phyloP scores from a whole-genome alignment of 306 rosid species.

The Alnus rubra region DNA sequence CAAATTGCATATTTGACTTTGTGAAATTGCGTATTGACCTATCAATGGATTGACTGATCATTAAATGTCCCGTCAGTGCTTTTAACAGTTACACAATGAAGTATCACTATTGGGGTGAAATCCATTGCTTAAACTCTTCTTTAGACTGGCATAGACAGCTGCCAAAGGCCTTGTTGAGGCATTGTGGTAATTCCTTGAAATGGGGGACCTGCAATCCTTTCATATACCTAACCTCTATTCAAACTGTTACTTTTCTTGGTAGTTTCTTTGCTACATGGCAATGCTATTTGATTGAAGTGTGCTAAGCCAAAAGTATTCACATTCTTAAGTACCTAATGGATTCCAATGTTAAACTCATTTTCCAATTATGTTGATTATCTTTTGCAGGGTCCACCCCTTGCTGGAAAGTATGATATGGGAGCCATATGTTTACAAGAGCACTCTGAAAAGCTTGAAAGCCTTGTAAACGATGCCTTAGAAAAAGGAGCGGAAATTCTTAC shows the following conservation, averaged over 20 bases:
- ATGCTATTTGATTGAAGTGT: not conserved
- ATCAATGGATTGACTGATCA: not conserved
- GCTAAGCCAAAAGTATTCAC: not conserved
- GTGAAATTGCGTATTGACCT: not conserved
- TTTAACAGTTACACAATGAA: not conserved
- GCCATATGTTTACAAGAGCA: constrained; percentile 93
- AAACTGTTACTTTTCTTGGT: not conserved
- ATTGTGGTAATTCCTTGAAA: not conserved
- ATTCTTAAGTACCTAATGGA: not conserved
- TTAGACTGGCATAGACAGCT: not conserved
- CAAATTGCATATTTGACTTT: not conserved
- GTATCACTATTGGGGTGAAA: not conserved
- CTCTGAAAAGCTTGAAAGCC: constrained; percentile 88
- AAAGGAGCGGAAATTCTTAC: constrained; percentile 88
- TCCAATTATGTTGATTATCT: constrained; percentile 25
- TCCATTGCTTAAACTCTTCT: not conserved
- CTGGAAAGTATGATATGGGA: constrained; percentile 91
- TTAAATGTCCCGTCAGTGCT: not conserved
- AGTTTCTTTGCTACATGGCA: not conserved
- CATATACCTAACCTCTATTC: not conserved
- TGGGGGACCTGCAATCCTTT: not conserved
- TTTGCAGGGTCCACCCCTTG: constrained; percentile 84
- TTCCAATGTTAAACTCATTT: not conserved
- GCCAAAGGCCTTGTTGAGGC: not conserved
- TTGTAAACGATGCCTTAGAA: constrained; percentile 81